Percentiles rank a stretch among this genome's conserved stretches.
These are phyloP conservation scores for Tricholoma furcatifolium DNA, from an alignment of 768 basidiomycete species.

Conservation along the genomic window DNA sequence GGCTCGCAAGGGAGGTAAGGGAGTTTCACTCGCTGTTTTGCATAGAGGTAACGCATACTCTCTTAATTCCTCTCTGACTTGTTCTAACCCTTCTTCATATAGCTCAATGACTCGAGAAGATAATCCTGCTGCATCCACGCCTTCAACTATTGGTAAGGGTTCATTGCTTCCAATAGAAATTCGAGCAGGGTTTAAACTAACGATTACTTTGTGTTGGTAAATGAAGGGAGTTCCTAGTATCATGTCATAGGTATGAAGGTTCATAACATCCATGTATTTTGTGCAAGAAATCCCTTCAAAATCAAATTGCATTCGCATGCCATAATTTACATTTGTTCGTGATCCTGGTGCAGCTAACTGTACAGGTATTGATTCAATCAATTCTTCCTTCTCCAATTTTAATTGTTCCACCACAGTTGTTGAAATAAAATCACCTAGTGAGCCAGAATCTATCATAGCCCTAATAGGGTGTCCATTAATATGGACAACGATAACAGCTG, in stretches of 20 bases:
- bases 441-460: slow-evolving; percentile 37
- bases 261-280: not conserved
- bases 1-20: too few relatives aligned
- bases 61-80: too few relatives aligned
- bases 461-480: slow-evolving; percentile 30
- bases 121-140: not conserved
- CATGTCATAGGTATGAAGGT: not conserved
- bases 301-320: not conserved
- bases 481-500: slow-evolving; percentile 24
- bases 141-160: too few relatives aligned
- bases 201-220: not conserved
- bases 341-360: too few relatives aligned
- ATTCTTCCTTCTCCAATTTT: too few relatives aligned
- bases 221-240: too few relatives aligned
- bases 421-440: slow-evolving; percentile 39
- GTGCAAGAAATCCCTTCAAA: not conserved
- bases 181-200: not conserved
- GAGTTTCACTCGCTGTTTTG: too few relatives aligned
- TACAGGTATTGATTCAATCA: slow-evolving; percentile 22
- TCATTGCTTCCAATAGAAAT: too few relatives aligned
- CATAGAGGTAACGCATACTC: too few relatives aligned
- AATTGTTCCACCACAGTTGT: too few relatives aligned
- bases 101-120: slow-evolving; percentile 22
- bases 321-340: not conserved
- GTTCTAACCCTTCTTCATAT: slow-evolving; percentile 35